Evolutionary conservation across 306 rosid species (phyloP).

Genomic region (Albizia julibrissin): DNA sequence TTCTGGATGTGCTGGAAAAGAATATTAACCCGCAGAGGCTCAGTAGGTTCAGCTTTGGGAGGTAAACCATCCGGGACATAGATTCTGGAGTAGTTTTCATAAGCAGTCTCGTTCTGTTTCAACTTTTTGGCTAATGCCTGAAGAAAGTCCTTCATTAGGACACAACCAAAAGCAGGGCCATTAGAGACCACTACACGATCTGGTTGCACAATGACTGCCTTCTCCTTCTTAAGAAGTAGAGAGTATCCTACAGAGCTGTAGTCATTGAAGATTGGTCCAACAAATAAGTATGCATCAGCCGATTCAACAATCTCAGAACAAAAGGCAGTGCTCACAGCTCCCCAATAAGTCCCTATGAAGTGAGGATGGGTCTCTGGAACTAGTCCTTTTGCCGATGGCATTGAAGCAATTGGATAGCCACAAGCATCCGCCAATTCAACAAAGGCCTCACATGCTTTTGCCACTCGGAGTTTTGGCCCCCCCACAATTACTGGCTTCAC

Average conservation of each 20-base stretch:
- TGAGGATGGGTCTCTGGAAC: slow-evolving; percentile 49
- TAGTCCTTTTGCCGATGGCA: slow-evolving; percentile 56
- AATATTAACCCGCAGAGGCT: slow-evolving; percentile 51
- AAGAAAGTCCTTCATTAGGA: slow-evolving; percentile 55
- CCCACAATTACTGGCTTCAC: slow-evolving; percentile 57
- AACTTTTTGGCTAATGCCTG: slow-evolving; percentile 42
- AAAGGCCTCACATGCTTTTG: slow-evolving; percentile 44
- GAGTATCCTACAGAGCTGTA: slow-evolving; percentile 60
- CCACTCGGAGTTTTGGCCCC: slow-evolving; percentile 51
- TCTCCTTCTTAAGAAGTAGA: slow-evolving; percentile 49
- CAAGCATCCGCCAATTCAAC: slow-evolving; percentile 46
- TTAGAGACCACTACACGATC: slow-evolving; percentile 40
- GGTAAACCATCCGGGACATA: slow-evolving; percentile 43
- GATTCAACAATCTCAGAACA: slow-evolving; percentile 56
- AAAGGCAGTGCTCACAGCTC: slow-evolving; percentile 50
- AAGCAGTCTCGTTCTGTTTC: slow-evolving; percentile 42
- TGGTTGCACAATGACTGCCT: slow-evolving; percentile 50
- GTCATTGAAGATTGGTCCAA: slow-evolving; percentile 52
- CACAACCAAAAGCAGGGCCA: slow-evolving; percentile 50
- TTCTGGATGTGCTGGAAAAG: slow-evolving; percentile 50
- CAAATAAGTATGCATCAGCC: slow-evolving; percentile 50
- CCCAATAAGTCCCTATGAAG: slow-evolving; percentile 54
- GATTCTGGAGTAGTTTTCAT: slow-evolving; percentile 47
- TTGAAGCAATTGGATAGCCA: slow-evolving; percentile 44
- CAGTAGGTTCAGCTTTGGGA: slow-evolving; percentile 34